These are phyloP conservation scores for Trichoderma endophyticum DNA, from an alignment of 2,329 filamentous ascomycete genomes.

Conservation along the genomic window DNA sequence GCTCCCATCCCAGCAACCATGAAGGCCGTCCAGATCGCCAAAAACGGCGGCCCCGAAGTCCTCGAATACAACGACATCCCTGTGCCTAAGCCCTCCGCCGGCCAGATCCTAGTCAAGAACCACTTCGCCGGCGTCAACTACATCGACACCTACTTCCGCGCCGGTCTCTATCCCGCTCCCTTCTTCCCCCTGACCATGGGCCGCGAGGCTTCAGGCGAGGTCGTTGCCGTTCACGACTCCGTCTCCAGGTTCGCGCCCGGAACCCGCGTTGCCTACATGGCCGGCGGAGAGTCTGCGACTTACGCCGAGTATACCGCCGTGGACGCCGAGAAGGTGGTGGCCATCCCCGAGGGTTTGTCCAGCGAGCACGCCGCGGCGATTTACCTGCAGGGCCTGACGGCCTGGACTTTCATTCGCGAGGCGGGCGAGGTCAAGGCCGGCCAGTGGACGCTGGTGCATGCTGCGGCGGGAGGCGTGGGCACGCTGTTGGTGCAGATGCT, in stretches of 20 bases:
- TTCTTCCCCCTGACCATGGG: conserved; percentile 71
- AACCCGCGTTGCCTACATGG: conserved; percentile 70
- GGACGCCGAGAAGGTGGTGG: conserved; percentile 52
- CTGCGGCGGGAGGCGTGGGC: conserved; percentile 80
- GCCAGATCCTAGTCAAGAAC: conserved; percentile 77
- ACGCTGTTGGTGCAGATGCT: conserved; percentile 73
- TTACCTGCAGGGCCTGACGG: conserved; percentile 79
- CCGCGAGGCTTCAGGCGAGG: conserved; percentile 71
- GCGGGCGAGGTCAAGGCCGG: conserved; percentile 70
- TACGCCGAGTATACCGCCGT: conserved; percentile 59
- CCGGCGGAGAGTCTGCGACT: conserved; percentile 32
- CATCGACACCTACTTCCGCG: conserved; percentile 90
- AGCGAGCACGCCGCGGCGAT: conserved; percentile 64
- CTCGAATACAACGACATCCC: conserved; percentile 67
- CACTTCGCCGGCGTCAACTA: conserved; percentile 79
- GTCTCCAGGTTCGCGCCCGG: conserved; percentile 58
- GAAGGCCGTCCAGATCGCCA: conserved; percentile 64
- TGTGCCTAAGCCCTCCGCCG: conserved; percentile 65
- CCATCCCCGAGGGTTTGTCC: conserved; percentile 60
- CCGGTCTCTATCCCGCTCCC: conserved; percentile 70
- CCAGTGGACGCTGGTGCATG: conserved; percentile 81
- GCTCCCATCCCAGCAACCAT: conserved; percentile 69
- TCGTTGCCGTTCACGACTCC: conserved; percentile 59
- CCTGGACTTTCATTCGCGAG: conserved; percentile 74
- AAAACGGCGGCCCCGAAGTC: conserved; percentile 65